phyloP scores from a whole-genome alignment of 768 basidiomycete species.

The Calvatia gigantea region DNA sequence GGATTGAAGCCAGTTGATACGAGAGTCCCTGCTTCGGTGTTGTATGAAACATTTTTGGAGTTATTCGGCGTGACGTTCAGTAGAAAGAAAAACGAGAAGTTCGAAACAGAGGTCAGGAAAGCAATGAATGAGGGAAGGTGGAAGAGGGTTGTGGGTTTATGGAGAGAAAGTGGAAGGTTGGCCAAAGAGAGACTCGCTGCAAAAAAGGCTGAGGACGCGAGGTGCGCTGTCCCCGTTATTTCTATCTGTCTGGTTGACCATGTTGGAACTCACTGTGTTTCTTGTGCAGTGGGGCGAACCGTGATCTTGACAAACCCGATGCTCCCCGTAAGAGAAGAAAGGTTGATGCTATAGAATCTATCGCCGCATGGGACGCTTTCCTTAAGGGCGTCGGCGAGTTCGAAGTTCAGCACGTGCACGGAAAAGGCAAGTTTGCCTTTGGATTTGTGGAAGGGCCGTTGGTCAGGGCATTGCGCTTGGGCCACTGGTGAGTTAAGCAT shows the following conservation, averaged over 20 bases:
- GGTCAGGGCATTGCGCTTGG: constrained; percentile 82
- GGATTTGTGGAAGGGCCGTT: constrained; percentile 95
- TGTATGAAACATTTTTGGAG: constrained; percentile 73
- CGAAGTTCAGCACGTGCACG: constrained; percentile 84
- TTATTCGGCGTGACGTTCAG: constrained; percentile 88
- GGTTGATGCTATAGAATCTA: constrained; percentile 39
- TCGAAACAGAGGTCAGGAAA: constrained; percentile 76
- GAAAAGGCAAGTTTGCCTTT: constrained; percentile 88
- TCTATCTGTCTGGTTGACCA: neutral
- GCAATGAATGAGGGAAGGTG: constrained; percentile 82
- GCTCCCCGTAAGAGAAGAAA: constrained; percentile 71
- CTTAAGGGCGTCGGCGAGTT: constrained; percentile 71
- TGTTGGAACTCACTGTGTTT: neutral
- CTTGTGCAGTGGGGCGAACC: constrained; percentile 11
- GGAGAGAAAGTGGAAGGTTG: constrained; percentile 73
- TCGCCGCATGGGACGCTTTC: constrained; percentile 64
- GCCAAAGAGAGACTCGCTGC: constrained; percentile 60
- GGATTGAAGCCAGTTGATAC: constrained; percentile 97
- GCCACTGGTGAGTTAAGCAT: constrained; percentile 75
- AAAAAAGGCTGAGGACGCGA: constrained; percentile 23
- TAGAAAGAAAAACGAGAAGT: constrained; percentile 83
- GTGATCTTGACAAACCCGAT: constrained; percentile 23
- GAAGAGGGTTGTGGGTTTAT: constrained; percentile 78
- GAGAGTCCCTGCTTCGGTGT: constrained; percentile 63
- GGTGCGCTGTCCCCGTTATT: constrained; percentile 20